These are phyloP conservation scores for Vitis rupestris DNA, from an alignment of 164 flowering plant species.

Conservation along the genomic window DNA sequence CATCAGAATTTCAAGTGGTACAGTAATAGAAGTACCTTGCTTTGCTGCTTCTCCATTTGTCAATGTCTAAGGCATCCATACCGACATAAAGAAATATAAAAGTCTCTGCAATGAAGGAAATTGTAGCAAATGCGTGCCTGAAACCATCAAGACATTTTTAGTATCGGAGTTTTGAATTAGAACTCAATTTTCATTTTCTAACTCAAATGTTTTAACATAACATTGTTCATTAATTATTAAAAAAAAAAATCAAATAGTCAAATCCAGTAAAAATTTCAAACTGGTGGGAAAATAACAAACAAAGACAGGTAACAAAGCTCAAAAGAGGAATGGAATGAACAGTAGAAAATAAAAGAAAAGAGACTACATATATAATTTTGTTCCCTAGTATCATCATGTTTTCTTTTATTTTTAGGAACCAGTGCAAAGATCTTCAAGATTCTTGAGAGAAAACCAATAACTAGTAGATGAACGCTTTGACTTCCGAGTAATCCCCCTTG, in stretches of 20 bases:
- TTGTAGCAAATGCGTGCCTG: conserved; percentile 70
- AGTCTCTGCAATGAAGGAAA: conserved; percentile 65
- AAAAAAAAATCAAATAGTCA: no score
- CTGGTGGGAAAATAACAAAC: background rate
- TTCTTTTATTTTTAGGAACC: no score
- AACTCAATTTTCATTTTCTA: background rate
- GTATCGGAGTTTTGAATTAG: background rate
- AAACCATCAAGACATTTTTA: conserved; percentile 17
- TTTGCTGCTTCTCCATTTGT: conserved; percentile 51
- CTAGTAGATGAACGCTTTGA: no score
- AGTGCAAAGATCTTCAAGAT: no score
- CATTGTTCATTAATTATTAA: no score
- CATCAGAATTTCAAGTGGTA: background rate
- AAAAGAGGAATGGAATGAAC: background rate
- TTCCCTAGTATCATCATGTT: no score
- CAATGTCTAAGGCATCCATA: conserved; percentile 65
- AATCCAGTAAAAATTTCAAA: background rate
- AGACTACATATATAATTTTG: no score
- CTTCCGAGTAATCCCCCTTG: no score
- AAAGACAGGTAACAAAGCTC: no score
- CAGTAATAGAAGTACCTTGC: conserved; percentile 33
- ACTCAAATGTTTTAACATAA: no score
- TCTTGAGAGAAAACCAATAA: no score
- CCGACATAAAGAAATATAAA: conserved; percentile 67
- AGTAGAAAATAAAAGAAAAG: background rate